A percentile compares a stretch with the other conserved stretches of the same genome.
Conservation (phyloP, 768 basidiomycete species). For the Leccinum truebloodii region DNA sequence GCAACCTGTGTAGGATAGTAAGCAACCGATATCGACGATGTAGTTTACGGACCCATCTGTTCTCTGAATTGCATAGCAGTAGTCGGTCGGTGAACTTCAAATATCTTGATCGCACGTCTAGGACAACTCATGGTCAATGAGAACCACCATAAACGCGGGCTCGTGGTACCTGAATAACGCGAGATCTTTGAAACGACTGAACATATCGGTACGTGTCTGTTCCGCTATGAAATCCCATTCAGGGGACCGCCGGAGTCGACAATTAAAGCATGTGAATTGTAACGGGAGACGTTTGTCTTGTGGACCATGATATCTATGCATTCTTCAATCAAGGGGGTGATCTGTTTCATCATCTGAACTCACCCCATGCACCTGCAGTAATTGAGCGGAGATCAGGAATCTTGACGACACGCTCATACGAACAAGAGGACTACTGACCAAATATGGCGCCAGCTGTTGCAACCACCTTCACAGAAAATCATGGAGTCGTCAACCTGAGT, state of each 20-base stretch:
- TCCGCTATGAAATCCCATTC: conserved; percentile 71
- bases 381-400: conserved; percentile 1
- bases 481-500: conserved; percentile 54
- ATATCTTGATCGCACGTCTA: conserved; percentile 71
- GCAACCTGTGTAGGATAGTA: conserved; percentile 42
- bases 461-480: conserved; percentile 72
- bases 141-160: neutral
- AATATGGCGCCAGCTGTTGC: conserved; percentile 71
- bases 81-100: conserved; percentile 49
- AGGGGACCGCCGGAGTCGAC: conserved; percentile 63
- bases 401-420: neutral
- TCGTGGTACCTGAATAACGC: conserved; percentile 62
- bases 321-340: neutral
- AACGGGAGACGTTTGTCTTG: conserved; percentile 59
- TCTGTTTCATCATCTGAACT: neutral
- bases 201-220: conserved; percentile 53
- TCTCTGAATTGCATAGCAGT: conserved; percentile 57
- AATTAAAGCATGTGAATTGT: conserved; percentile 73
- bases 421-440: conserved; percentile 49
- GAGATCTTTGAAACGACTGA: conserved; percentile 66
- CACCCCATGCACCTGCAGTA: conserved; percentile 42
- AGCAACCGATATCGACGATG: conserved; percentile 1
- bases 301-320: conserved; percentile 58
- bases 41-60: conserved; percentile 49
- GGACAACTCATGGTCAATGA: conserved; percentile 5